These are phyloP conservation scores for Echeveria elegans DNA, from an alignment of 164 flowering plant genomes.

Conservation along the genomic window DNA sequence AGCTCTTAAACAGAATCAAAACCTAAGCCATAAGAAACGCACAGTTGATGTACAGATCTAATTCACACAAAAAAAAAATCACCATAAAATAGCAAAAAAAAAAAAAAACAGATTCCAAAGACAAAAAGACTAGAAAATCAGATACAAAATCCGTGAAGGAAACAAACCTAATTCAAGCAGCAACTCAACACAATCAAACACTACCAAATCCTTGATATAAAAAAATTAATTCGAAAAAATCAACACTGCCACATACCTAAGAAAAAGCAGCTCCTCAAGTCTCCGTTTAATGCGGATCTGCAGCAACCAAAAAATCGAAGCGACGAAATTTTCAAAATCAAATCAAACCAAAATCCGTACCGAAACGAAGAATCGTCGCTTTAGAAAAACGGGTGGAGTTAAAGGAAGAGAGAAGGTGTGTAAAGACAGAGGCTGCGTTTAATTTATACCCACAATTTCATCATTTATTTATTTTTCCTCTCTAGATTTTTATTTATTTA, in stretches of 20 bases:
- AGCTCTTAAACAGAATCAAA: neutral
- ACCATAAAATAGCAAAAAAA: neutral
- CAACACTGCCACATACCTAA: neutral
- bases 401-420: slow-evolving; percentile 8
- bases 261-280: neutral
- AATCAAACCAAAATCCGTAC: neutral
- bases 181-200: neutral
- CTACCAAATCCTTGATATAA: neutral
- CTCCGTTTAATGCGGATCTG: neutral
- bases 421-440: neutral
- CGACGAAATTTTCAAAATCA: neutral
- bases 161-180: neutral
- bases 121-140: neutral
- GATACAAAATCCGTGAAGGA: neutral
- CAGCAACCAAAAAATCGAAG: neutral
- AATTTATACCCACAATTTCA: slow-evolving; percentile 16
- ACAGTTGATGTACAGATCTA: no score
- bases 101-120: no score
- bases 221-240: neutral
- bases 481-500: neutral
- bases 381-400: neutral
- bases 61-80: no score
- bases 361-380: neutral
- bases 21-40: neutral
- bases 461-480: neutral